Evolutionary conservation across 805 yeast species (phyloP), one percentile per base, ranked within the genome.

Genomic region (Dipodascopsis uninucleata): DNA sequence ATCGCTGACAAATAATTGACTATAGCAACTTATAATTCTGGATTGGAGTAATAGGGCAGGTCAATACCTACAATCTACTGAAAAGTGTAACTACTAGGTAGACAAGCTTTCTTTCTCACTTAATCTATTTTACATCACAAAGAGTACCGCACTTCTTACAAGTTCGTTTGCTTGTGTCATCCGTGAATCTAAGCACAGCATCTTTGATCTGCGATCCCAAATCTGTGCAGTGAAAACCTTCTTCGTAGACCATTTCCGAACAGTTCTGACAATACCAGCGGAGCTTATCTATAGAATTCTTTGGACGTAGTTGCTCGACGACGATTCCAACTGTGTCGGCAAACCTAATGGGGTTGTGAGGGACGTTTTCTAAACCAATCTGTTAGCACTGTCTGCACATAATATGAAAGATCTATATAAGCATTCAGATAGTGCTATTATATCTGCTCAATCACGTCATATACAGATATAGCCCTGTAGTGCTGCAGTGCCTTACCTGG

Each of bases 191-290:
- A 33, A 79, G 61, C 41, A 89, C 87, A 2, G 89, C 95, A 5
- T 73, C 82, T 64, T 86, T 88, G 43, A 89, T 89, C 64, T 89
- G 96, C 1, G 95, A 82, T 6, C 96, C 96, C 41, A 89, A 71
- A 67, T 89, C 96, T 5, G 68, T 63, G 64, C 90, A 83, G 57
- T 82, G 79, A 61, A 89, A 86, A 44, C 74, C 78, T 18, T 69
- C 71, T 62, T 86, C 89, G 60, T 80, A 77, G 1, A 85, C 81
- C 9, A 81, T 68, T 28, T 75, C 75, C 43, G 66, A 67, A 67
- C 97, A 89, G 12, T 70, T 70, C 5, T 76, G 65, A 58, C 97
- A 89, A 61, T 89, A 89, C 96, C 96, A 89, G 57, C 96, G 73
- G 58, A 88, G 69, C 52, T 76, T 76, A 62, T 89, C 97, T 47